These are phyloP conservation scores for Mycosphaerella sp. DNA, from an alignment of 2,329 filamentous ascomycete genomes.

Conservation along the genomic window DNA sequence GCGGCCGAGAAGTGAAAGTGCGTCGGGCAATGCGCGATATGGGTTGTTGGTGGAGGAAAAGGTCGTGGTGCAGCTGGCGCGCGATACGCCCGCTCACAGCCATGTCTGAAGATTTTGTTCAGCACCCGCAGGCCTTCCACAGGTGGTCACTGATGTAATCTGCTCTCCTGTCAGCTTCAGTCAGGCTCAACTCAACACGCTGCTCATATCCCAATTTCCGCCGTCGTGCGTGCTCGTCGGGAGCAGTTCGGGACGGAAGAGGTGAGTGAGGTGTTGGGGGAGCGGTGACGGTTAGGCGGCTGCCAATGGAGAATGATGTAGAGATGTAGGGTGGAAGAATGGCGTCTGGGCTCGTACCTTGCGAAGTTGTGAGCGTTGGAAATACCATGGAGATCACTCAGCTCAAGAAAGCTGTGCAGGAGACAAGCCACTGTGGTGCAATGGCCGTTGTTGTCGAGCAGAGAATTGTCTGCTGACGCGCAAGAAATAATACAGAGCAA, in stretches of 20 bases:
- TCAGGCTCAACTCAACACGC: not conserved
- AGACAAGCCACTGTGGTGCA: slow-evolving; percentile 3
- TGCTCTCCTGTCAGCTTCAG: slow-evolving; percentile 24
- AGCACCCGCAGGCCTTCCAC: slow-evolving; percentile 61
- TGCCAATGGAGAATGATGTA: not conserved
- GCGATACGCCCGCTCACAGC: slow-evolving; percentile 32
- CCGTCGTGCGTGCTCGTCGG: not conserved
- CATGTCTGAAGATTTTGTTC: slow-evolving; percentile 24
- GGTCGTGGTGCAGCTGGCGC: slow-evolving; percentile 29
- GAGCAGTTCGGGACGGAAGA: not conserved
- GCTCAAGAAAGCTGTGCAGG: not conserved
- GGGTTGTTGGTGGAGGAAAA: slow-evolving; percentile 21
- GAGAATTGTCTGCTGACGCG: not conserved
- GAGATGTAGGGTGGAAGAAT: too few species aligned
- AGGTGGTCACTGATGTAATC: slow-evolving; percentile 65
- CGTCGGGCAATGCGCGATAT: slow-evolving; percentile 26
- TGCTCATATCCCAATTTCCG: not conserved
- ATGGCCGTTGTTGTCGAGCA: not conserved
- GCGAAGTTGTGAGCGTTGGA: slow-evolving; percentile 48
- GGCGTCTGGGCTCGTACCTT: slow-evolving; percentile 35
- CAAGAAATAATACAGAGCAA: not conserved
- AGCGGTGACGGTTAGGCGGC: slow-evolving; percentile 1
- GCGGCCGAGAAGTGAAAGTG: slow-evolving; percentile 25
- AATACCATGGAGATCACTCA: slow-evolving; percentile 37
- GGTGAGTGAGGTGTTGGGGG: not conserved